Evolutionary conservation across 2,329 filamentous ascomycete species (phyloP).

Genomic region (Fusarium sp.): DNA sequence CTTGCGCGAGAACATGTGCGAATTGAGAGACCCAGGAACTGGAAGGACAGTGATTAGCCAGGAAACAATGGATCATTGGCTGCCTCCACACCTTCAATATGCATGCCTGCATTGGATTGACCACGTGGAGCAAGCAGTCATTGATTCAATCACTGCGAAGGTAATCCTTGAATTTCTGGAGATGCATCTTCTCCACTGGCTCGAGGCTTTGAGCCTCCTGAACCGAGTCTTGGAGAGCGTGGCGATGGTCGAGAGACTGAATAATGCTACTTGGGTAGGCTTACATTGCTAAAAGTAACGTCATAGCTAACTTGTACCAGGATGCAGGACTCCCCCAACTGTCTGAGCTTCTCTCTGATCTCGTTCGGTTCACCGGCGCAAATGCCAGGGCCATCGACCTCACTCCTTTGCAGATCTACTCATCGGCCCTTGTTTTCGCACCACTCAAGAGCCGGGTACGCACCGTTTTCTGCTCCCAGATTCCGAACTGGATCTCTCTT

Average conservation of each 20-base stretch:
- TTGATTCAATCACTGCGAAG: not conserved
- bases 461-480: not conserved
- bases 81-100: not conserved
- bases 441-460: not conserved
- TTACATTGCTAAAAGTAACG: not conserved
- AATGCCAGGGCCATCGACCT: not conserved
- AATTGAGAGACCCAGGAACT: not conserved
- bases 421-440: not conserved
- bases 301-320: not conserved
- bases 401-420: not conserved
- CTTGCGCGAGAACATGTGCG: conserved; percentile 45
- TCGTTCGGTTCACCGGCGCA: not conserved
- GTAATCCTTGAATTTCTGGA: not conserved
- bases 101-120: not conserved
- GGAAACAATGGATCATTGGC: not conserved
- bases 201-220: not conserved
- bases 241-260: not conserved
- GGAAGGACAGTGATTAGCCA: not conserved
- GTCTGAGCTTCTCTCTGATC: not conserved
- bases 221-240: not conserved
- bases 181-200: not conserved
- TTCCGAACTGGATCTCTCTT: not conserved
- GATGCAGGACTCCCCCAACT: not conserved
- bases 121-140: not conserved
- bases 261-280: not conserved